Conservation (phyloP, 805 yeast genomes). For the Kazachstania psychrophila region DNA sequence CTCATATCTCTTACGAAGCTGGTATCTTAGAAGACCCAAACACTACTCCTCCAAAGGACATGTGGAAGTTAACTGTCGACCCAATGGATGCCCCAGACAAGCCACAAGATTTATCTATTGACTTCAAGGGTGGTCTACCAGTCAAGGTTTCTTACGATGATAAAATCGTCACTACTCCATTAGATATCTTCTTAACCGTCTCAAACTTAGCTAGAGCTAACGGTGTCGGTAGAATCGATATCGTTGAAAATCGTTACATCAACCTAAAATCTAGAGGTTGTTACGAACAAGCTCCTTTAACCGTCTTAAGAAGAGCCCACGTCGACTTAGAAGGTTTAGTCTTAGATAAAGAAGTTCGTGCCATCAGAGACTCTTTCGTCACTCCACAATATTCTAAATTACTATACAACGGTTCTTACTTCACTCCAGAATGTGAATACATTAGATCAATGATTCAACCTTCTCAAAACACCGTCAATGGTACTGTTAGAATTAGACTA, state of each 20-base stretch:
- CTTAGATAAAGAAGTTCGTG: slow-evolving; percentile 94
- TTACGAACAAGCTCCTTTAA: slow-evolving; percentile 98
- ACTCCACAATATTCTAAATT: slow-evolving; percentile 84
- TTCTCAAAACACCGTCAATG: slow-evolving; percentile 91
- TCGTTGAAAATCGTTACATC: slow-evolving; percentile 97
- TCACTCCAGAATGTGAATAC: slow-evolving; percentile 96
- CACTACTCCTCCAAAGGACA: slow-evolving; percentile 97
- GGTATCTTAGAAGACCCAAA: slow-evolving; percentile 99
- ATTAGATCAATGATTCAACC: slow-evolving; percentile 89
- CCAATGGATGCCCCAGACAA: slow-evolving; percentile 89
- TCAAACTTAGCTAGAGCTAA: slow-evolving; percentile 95
- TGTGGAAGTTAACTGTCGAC: slow-evolving; percentile 98
- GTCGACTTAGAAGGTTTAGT: slow-evolving; percentile 96
- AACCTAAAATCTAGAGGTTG: slow-evolving; percentile 99
- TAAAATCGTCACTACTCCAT: slow-evolving; percentile 74
- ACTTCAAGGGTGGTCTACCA: slow-evolving; percentile 82
- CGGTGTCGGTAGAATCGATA: slow-evolving; percentile 99
- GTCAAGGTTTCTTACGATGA: slow-evolving; percentile 59
- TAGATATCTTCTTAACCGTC: slow-evolving; percentile 85
- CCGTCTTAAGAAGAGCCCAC: slow-evolving; percentile 87
- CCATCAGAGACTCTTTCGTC: slow-evolving; percentile 91
- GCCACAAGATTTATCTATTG: slow-evolving; percentile 83
- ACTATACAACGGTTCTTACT: slow-evolving; percentile 94
- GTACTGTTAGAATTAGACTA: slow-evolving; percentile 85
- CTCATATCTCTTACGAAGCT: slow-evolving; percentile 98